Percentiles rank a stretch among this genome's conserved stretches.
Conservation (phyloP, 495 filamentous ascomycete genomes). For the Aspergillus haitiensis region DNA sequence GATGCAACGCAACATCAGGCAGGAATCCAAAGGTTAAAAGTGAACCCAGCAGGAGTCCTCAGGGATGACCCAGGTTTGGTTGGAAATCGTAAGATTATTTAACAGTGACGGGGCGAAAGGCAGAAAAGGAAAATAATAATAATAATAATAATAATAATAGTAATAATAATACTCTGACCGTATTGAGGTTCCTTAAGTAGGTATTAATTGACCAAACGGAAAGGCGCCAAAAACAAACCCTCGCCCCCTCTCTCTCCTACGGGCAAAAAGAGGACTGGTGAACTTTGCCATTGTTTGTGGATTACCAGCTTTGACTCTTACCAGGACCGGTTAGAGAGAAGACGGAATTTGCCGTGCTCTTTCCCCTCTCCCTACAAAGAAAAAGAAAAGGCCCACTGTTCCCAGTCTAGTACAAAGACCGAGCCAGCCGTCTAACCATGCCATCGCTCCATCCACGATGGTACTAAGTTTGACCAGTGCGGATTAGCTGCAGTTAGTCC, state of each 20-base stretch:
- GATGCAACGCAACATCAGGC: not conserved
- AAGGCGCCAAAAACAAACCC: too few relatives aligned
- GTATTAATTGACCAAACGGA: too few relatives aligned
- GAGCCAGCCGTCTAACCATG: constrained; percentile 2
- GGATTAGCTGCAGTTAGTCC: not conserved
- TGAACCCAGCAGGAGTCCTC: not conserved
- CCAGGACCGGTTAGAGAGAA: too few relatives aligned
- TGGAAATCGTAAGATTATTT: too few relatives aligned
- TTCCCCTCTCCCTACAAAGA: not conserved
- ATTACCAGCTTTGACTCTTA: too few relatives aligned
- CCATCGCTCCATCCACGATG: not conserved
- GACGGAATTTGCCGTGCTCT: too few relatives aligned
- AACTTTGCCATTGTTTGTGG: too few relatives aligned
- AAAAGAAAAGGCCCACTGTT: constrained; percentile 10
- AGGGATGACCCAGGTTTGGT: too few relatives aligned
- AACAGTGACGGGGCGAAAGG: too few relatives aligned
- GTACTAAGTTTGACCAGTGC: constrained; percentile 8
- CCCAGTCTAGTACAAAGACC: constrained; percentile 14
- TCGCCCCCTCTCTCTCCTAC: too few relatives aligned
- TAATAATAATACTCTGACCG: not conserved
- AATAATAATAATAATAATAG: not conserved
- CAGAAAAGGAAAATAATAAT: not conserved
- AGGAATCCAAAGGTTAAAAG: constrained; percentile 5
- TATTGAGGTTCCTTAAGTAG: too few relatives aligned
- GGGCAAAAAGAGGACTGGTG: too few relatives aligned